Base-by-base conservation (phyloP, 1,284 basidiomycete genomes). In the Stereum hirsutum region DNA sequence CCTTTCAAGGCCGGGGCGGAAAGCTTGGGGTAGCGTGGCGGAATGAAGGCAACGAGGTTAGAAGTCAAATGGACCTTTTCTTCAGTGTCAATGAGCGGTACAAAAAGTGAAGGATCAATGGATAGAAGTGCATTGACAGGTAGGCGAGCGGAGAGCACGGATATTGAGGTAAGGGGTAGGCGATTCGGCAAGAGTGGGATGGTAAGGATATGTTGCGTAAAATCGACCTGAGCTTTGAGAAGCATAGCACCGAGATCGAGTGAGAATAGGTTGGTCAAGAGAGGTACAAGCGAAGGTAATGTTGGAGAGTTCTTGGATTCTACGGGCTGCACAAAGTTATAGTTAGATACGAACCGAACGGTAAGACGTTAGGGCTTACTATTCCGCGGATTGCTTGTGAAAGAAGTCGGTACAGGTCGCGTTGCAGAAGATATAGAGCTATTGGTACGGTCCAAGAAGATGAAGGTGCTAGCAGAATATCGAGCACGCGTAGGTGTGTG, bases 161-260 rank as follows among this genome's bases (percentile, higher is more conserved):
- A 59, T 39, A 86, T 66, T 21, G 70, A 62, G 6, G 60, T 48
- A 7, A 85, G 57, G 10, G 82, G 74, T 20, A 89, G 63, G 6
- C 81, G 76, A 55, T 86, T 81, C 1, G 78, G 83, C 1, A 88
- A 68, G 0, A 81, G 61, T 1, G 78, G 77, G 36, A 87, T 69
- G 5, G 76, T 69, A 42, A 86, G 63, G 43, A 89, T 73, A 45
- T 66, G 57, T 4, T 59, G 54, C 33, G 78, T 49, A 30, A 80
- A 53, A 15, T 59, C 58, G 15, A 52, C n/a, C n/a, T n/a, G n/a
- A n/a, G n/a, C n/a, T n/a, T n/a, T n/a, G n/a, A n/a, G n/a, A n/a
- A n/a, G 53, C 0, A 62, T 57, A 11, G 56, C 35, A 0, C 55
- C 6, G 8, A 56, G 45, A 33, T 64, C 58, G 1, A 58, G 52